Evolutionary conservation across 305 asterid genomes (phyloP), one percentile per base, ranked within the genome.

Genomic region (Solanum hybrid): DNA sequence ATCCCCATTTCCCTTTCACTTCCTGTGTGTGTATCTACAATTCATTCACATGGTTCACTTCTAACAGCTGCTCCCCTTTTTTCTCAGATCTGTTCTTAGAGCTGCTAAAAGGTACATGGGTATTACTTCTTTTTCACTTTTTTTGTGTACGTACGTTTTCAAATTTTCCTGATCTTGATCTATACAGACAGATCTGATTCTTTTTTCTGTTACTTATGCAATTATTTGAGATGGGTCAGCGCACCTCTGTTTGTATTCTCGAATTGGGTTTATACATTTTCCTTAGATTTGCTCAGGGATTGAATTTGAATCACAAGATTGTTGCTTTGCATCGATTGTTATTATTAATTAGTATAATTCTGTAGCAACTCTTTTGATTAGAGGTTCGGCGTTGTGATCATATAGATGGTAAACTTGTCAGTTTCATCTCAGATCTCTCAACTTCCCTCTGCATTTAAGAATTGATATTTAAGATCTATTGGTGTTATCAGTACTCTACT

Each of bases 251-350:
- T 80, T 41, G 65, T 27, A 24, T 38, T 81, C 3, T 13, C 11
- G 86, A 37, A 24, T n/a, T 37, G 65, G 33, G 6, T 36, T 79
- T 27, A 27, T 73, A 75, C 36, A 15, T 75, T 75, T 75, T 61
- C 80, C n/a, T 7, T 75, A 17, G 57, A 29, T 41, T 83, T 51
- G 31, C 73, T 65, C 27, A 65, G 73, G 2, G 29, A 45, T 83
- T 83, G 88, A 29, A 83, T 83, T 83, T 51, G 77, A 84, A 84
- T 57, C 88, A 31, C 45, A 51, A 84, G 88, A 51, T 61, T 84
- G 13, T 84, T 84, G 77, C 77, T 57, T 84, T 45, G 73, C 38
- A 82, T 82, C 70, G 22, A 12, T 75, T 75, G 79, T 61, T 61
- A 61, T 22, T 22, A 6, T 75, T 75, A 6, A 75, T 72, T 72